Evolutionary conservation across 352 stramenopile genomes (phyloP), one percentile per base, ranked within the genome.

Genomic region (Thalassiosira gravida): DNA sequence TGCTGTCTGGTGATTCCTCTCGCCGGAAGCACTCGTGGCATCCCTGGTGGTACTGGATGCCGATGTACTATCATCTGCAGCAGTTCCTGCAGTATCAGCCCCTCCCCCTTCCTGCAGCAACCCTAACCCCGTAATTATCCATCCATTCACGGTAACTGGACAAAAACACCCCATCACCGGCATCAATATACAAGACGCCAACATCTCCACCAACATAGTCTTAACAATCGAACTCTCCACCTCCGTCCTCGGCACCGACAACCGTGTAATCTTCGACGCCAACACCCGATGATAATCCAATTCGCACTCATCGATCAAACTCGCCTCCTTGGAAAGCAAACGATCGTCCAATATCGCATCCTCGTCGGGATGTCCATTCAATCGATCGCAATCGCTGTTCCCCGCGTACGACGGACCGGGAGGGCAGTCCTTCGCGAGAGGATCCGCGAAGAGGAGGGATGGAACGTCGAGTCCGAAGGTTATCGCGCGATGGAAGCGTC

Each of bases 401-500:
- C 32, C 59, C 49, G 74, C 8, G n/a, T 77, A 77, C 3, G 63
- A 83, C 39, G 66, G 50, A 53, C 77, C 80, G 37, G 75, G 77
- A 22, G 81, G 83, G 73, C 85, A 94, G 42, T 92, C 87, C 63
- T 83, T 83, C 3, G 74, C 89, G 11, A 74, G 44, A 18, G 89
- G 75, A 79, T 94, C 87, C 0, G 87, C 87, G 82, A 94, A 94
- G 11, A 94, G 61, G 1, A 94, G 66, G 14, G 76, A 86, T 3
- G 89, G 89, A 8, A 94, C 84, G 77, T 94, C 89, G 11, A 94
- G 61, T 18, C 89, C 89, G 83, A 94, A 94, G 20, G 86, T 93
- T 20, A 94, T 37, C 16, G 87, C 87, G 9, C 73, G 74, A 71
- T 94, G 89, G 29, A 94, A 68, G 59, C 86, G 86, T 29, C 89